A percentile compares a stretch with the other conserved stretches of the same genome.
phyloP scores from a whole-genome alignment of 202 grass and related monocot species.

The Cymbopogon flexuosus region DNA sequence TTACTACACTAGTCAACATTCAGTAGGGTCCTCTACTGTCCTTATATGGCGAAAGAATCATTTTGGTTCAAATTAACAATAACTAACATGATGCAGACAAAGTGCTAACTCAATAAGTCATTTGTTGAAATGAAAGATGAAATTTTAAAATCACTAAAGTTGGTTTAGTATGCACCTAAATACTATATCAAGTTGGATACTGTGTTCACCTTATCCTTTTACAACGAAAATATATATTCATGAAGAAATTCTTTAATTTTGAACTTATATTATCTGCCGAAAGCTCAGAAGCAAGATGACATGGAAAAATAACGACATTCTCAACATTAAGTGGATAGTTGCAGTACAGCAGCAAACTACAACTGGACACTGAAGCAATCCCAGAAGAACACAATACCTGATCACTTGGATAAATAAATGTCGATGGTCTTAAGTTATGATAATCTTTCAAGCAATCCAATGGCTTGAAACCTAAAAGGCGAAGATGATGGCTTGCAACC shows the following conservation, averaged over 20 bases:
- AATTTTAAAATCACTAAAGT: constrained; percentile 6
- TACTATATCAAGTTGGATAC: neutral
- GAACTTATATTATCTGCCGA: constrained; percentile 11
- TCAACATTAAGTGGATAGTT: neutral
- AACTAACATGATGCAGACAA: no score
- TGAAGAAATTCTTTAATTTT: constrained; percentile 10
- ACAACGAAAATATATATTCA: constrained; percentile 11
- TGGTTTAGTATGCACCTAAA: constrained; percentile 11
- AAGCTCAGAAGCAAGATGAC: constrained; percentile 1
- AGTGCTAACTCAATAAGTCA: no score
- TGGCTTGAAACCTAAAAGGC: constrained; percentile 87
- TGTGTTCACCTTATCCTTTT: neutral
- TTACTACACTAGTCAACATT: no score
- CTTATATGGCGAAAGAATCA: no score
- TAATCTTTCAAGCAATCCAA: constrained; percentile 94
- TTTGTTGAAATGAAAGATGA: neutral
- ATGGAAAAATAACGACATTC: constrained; percentile 5
- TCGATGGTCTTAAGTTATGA: constrained; percentile 82
- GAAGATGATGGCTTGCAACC: constrained; percentile 76
- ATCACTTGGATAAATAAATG: constrained; percentile 88
- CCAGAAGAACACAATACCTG: constrained; percentile 46
- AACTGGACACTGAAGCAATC: neutral
- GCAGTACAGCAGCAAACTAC: neutral
- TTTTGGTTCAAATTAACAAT: no score
- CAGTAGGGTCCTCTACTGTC: no score